These are phyloP conservation scores for Phytopythium ostracodes DNA, from an alignment of 352 stramenopile genomes.

Conservation along the genomic window DNA sequence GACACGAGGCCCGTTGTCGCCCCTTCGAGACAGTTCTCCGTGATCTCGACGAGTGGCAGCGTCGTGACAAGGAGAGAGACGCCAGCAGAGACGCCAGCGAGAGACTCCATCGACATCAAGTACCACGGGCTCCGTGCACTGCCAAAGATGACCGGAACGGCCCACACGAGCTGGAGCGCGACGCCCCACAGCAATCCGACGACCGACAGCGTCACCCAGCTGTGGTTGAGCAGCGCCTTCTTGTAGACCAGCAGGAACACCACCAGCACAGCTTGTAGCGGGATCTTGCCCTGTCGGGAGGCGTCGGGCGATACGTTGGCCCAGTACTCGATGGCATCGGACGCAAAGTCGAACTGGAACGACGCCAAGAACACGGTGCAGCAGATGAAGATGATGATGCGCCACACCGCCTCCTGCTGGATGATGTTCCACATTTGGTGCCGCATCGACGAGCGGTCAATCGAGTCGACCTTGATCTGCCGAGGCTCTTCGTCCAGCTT, in stretches of 20 bases:
- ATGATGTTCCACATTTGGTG: constrained; percentile 70
- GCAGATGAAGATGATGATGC: constrained; percentile 70
- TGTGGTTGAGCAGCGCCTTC: constrained; percentile 64
- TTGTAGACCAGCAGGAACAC: constrained; percentile 47
- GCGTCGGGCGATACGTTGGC: constrained; percentile 32
- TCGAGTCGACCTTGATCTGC: constrained; percentile 68
- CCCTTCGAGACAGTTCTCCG: constrained; percentile 67
- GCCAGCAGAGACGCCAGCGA: constrained; percentile 37
- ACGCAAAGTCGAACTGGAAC: constrained; percentile 64
- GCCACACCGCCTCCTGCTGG: constrained; percentile 73
- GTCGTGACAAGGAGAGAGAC: constrained; percentile 45
- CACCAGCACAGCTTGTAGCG: constrained; percentile 41
- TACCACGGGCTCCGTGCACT: constrained; percentile 44
- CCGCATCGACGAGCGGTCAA: constrained; percentile 52
- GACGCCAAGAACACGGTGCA: constrained; percentile 45
- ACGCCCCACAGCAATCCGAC: constrained; percentile 40
- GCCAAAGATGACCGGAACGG: constrained; percentile 48
- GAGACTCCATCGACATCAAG: constrained; percentile 32
- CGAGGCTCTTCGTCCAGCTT: constrained; percentile 62
- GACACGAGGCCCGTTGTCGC: constrained; percentile 57
- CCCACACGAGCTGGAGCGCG: constrained; percentile 22
- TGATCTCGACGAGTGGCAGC: constrained; percentile 69
- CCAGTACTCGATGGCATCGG: constrained; percentile 45
- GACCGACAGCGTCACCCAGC: constrained; percentile 56
- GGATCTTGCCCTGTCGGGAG: constrained; percentile 37